Percentiles rank a stretch among this genome's conserved stretches.
phyloP scores from a whole-genome alignment of 169 alveolate genomes.

The Plasmodium coatneyi region DNA sequence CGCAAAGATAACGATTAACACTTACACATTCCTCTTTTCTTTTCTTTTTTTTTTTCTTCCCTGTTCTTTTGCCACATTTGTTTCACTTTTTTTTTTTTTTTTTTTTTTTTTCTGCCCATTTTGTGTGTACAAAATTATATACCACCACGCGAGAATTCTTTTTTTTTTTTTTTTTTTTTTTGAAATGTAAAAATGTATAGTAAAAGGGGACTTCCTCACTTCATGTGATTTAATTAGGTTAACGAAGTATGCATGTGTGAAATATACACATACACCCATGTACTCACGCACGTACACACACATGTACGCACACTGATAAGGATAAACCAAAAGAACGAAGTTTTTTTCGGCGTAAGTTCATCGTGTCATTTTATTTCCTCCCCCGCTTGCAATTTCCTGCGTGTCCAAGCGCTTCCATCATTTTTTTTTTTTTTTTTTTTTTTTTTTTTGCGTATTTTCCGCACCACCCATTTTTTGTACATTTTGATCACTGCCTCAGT shows the following conservation, averaged over 20 bases:
- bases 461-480: not conserved
- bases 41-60: not conserved
- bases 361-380: not conserved
- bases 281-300: not conserved
- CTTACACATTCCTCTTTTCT: not conserved
- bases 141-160: not conserved
- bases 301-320: not conserved
- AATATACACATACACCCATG: slow-evolving; percentile 6
- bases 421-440: not conserved
- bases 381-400: not conserved
- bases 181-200: not conserved
- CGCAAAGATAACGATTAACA: not conserved
- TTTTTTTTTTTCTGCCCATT: slow-evolving; percentile 23
- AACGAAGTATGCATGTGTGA: slow-evolving; percentile 1
- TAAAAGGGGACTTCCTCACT: slow-evolving; percentile 10
- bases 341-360: not conserved
- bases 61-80: not conserved
- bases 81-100: slow-evolving; percentile 3
- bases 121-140: slow-evolving; percentile 59
- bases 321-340: slow-evolving; percentile 6
- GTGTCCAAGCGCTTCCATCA: not conserved
- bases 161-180: slow-evolving; percentile 1
- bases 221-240: slow-evolving; percentile 2
- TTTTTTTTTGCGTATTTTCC: slow-evolving; percentile 9
- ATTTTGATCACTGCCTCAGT: not conserved